A percentile compares a stretch with the other conserved stretches of the same genome.
These are phyloP conservation scores for Clavispora asparagi DNA, from an alignment of 805 yeast species.

Conservation along the genomic window DNA sequence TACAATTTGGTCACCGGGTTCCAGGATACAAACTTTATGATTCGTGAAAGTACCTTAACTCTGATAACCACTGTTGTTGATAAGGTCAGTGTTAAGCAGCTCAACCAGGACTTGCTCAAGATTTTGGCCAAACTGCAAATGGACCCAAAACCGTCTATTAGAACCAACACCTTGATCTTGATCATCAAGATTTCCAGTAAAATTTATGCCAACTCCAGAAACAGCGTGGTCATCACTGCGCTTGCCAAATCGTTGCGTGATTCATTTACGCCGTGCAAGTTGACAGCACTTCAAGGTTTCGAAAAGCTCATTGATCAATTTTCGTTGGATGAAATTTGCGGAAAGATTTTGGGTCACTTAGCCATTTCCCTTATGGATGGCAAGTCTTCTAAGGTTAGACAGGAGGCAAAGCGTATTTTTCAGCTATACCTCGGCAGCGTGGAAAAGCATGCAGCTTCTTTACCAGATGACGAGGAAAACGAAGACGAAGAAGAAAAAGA, in stretches of 20 bases:
- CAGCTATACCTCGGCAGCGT: slow-evolving; percentile 46
- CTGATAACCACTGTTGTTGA: slow-evolving; percentile 57
- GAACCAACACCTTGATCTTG: slow-evolving; percentile 71
- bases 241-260: slow-evolving; percentile 80
- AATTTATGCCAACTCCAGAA: slow-evolving; percentile 51
- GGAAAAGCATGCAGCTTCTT: slow-evolving; percentile 31
- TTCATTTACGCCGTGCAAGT: slow-evolving; percentile 65
- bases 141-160: slow-evolving; percentile 69
- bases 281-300: slow-evolving; percentile 74
- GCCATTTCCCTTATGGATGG: slow-evolving; percentile 80
- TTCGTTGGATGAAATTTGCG: slow-evolving; percentile 69
- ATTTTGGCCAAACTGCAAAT: slow-evolving; percentile 76
- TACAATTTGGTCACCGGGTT: slow-evolving; percentile 73
- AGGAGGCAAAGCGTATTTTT: slow-evolving; percentile 65
- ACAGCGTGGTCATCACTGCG: slow-evolving; percentile 81
- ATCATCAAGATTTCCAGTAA: slow-evolving; percentile 59
- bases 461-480: slow-evolving; percentile 31
- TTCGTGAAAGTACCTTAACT: slow-evolving; percentile 75
- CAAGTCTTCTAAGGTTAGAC: slow-evolving; percentile 58
- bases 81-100: slow-evolving; percentile 67
- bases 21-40: slow-evolving; percentile 74
- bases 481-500: slow-evolving; percentile 35
- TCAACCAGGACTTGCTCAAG: slow-evolving; percentile 80
- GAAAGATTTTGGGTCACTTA: slow-evolving; percentile 75
- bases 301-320: slow-evolving; percentile 60